Percentiles rank a stretch among this genome's conserved stretches.
Evolutionary conservation across 2,329 filamentous ascomycete genomes (phyloP).

Genomic region (Cyphellophora europaea): DNA sequence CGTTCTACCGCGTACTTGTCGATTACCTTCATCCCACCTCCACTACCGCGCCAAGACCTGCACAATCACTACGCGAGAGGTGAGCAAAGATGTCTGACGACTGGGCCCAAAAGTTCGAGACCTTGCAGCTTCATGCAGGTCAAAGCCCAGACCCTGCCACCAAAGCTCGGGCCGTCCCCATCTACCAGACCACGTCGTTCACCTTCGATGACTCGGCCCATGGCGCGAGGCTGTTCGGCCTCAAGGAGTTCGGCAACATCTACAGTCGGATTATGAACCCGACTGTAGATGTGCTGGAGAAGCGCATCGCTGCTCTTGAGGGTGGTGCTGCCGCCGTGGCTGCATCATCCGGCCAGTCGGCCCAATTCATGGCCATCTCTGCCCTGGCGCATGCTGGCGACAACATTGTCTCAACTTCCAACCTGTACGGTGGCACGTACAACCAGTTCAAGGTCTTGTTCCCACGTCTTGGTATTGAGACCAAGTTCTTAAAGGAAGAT

Average conservation of each 20-base stretch:
- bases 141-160: constrained; percentile 72
- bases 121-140: constrained; percentile 75
- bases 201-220: constrained; percentile 95
- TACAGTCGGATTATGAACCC: constrained; percentile 97
- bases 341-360: constrained; percentile 70
- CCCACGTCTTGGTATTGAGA: constrained; percentile 67
- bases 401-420: constrained; percentile 80
- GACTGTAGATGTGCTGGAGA: constrained; percentile 92
- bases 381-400: constrained; percentile 72
- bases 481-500: constrained; percentile 70
- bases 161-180: constrained; percentile 84
- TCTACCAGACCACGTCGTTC: constrained; percentile 91
- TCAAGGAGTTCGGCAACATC: constrained; percentile 96
- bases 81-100: too few relatives aligned
- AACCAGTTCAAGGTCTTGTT: constrained; percentile 88
- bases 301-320: constrained; percentile 48
- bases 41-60: too few relatives aligned
- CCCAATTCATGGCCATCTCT: constrained; percentile 76
- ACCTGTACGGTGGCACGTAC: constrained; percentile 85
- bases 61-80: too few relatives aligned
- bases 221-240: constrained; percentile 85
- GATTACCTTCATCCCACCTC: too few relatives aligned
- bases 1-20: too few relatives aligned
- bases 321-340: constrained; percentile 58
- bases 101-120: constrained; percentile 58